Evolutionary conservation across 805 yeast genomes (phyloP).

Genomic region (Candida germanica): DNA sequence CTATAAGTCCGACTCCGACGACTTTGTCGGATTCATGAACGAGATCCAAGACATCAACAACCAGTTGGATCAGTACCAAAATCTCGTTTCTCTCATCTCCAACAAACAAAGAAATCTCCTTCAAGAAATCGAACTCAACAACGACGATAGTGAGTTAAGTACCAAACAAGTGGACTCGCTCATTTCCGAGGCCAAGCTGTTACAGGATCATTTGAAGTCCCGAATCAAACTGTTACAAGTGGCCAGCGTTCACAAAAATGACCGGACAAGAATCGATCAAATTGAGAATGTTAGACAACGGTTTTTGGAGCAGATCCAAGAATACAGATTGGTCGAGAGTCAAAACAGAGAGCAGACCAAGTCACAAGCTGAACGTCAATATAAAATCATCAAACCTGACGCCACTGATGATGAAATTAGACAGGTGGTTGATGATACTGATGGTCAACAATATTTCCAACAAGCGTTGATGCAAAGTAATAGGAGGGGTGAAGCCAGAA

Average conservation of each 20-base stretch:
- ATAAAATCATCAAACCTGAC: slow-evolving; percentile 81
- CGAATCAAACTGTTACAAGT: slow-evolving; percentile 77
- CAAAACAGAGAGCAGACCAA: slow-evolving; percentile 80
- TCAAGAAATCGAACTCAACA: slow-evolving; percentile 40
- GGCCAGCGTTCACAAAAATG: slow-evolving; percentile 53
- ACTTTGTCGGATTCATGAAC: slow-evolving; percentile 44
- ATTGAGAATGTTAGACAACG: slow-evolving; percentile 84
- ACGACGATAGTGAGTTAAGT: slow-evolving; percentile 49
- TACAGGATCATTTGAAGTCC: slow-evolving; percentile 71
- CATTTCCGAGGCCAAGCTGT: slow-evolving; percentile 71
- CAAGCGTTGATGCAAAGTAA: slow-evolving; percentile 86
- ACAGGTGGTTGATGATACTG: slow-evolving; percentile 79
- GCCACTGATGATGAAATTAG: slow-evolving; percentile 81
- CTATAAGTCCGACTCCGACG: slow-evolving; percentile 31
- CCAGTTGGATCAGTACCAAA: slow-evolving; percentile 39
- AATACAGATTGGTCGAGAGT: slow-evolving; percentile 81
- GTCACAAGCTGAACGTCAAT: slow-evolving; percentile 89
- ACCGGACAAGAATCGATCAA: slow-evolving; percentile 81
- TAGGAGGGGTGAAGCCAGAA: slow-evolving; percentile 91
- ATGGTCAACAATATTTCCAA: slow-evolving; percentile 88
- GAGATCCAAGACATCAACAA: slow-evolving; percentile 44
- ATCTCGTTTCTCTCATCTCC: slow-evolving; percentile 36
- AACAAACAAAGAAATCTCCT: slow-evolving; percentile 40
- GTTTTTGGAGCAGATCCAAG: slow-evolving; percentile 83
- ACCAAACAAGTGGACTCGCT: slow-evolving; percentile 76